phyloP scores from a whole-genome alignment of 441 rosid genomes.

The Jatropha multifida region DNA sequence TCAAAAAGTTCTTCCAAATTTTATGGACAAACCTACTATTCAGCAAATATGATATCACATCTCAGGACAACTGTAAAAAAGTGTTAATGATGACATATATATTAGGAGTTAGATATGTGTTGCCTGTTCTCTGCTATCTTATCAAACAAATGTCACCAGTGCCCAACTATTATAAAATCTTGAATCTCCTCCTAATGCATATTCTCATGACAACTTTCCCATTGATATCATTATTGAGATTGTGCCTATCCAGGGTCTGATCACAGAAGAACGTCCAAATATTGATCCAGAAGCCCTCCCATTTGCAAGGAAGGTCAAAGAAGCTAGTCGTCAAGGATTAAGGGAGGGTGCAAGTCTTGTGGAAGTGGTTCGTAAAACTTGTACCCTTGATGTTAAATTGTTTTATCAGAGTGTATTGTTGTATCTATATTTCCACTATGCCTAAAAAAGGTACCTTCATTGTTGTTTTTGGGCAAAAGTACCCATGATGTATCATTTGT shows the following conservation, averaged over 20 bases:
- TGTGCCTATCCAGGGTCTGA: constrained; percentile 64
- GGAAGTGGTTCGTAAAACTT: constrained; percentile 82
- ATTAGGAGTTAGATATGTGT: background rate
- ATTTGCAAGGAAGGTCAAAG: constrained; percentile 82
- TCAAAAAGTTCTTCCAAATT: background rate
- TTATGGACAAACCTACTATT: background rate
- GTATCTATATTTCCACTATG: background rate
- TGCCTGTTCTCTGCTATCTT: constrained; percentile 1
- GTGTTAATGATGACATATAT: background rate
- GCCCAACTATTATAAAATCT: background rate
- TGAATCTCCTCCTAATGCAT: background rate
- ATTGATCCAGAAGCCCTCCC: constrained; percentile 84
- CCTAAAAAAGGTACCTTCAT: background rate
- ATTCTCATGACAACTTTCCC: background rate
- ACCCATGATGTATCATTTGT: background rate
- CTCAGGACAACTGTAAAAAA: background rate
- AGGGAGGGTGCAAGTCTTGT: constrained; percentile 87
- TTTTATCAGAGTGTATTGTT: background rate
- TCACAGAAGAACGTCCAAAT: constrained; percentile 78
- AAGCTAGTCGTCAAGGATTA: constrained; percentile 86
- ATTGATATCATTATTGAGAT: constrained; percentile 9
- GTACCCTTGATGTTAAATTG: constrained; percentile 1
- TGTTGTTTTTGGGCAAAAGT: background rate
- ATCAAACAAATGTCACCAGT: background rate
- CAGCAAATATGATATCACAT: background rate